Conservation (phyloP, 495 filamentous ascomycete genomes). For the Tuber aestivum region DNA sequence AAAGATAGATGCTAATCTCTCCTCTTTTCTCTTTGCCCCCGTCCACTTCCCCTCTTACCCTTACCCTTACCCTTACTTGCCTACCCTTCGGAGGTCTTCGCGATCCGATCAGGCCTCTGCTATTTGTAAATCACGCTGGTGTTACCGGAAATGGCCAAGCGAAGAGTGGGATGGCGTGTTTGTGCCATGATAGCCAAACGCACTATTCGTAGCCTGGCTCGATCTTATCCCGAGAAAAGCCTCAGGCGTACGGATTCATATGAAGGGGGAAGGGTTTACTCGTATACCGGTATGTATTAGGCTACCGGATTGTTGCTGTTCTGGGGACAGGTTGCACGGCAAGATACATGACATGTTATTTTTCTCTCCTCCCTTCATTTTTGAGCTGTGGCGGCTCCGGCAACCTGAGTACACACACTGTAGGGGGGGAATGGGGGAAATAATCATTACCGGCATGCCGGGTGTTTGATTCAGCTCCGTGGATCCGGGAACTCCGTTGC, state of each 20-base stretch:
- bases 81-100: neutral
- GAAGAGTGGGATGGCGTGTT: neutral
- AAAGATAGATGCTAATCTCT: neutral
- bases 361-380: neutral
- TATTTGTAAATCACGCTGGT: conserved; percentile 2
- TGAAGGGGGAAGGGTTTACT: neutral
- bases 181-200: neutral
- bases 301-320: neutral
- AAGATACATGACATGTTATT: neutral
- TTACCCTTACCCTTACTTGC: neutral
- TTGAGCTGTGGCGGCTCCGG: neutral
- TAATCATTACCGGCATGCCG: conserved; percentile 3
- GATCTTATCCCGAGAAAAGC: conserved; percentile 2
- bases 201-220: neutral
- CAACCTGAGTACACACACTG: neutral
- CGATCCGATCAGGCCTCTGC: conserved; percentile 1
- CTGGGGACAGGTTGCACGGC: too few relatives aligned
- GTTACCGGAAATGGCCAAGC: neutral
- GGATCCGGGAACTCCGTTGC: neutral
- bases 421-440: neutral
- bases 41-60: neutral
- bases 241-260: neutral
- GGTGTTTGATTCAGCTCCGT: neutral
- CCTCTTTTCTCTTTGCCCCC: neutral
- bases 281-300: neutral